Base-by-base conservation (phyloP, 192 early-diverging fungal species). In the Backusella luteola region DNA sequence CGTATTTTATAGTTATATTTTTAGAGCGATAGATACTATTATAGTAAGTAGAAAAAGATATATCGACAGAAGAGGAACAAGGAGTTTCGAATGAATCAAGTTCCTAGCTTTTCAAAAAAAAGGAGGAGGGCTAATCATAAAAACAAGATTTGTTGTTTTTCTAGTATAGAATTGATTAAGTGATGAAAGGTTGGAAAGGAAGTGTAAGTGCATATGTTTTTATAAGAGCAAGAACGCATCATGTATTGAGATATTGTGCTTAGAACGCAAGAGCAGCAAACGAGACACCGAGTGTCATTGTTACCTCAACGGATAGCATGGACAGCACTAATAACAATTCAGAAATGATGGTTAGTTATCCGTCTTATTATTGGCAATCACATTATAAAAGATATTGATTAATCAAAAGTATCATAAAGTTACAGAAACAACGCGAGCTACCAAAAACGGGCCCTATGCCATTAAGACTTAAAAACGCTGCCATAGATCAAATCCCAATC, bases 401-500 rank as follows among this genome's bases (percentile, higher is more conserved):
- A 63, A 63, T 63, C 56, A 63, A 63, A 63, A 63, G 56, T 29
- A 63, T 29, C 11, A 59, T 59, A 63, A 63, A 59, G 53, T 59
- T 59, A 59, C 53, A 59, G 53, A 59, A 59, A 59, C 53, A 77
- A 23, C 39, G 74, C 17, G 79, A 80, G 26, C 29, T 39, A n/a
- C 72, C 75, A 2, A 81, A 81, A 38, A 77, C 71, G n/a, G 39
- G 75, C 21, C 46, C 88, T 38, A 74, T 89, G 34, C 86, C 85
- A 71, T 29, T 32, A 32, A 76, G 86, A 71, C 80, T 89, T 63
- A 89, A 88, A 72, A 85, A 84, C 32, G 81, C 88, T 5, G 84
- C 88, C 12, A 90, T 89, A 73, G 89, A 96, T 80, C 85, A 90
- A 17, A 93, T 93, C 67, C 91, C 91, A 38, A 87, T 91, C 76